Percentiles rank a stretch among this genome's conserved stretches.
Evolutionary conservation across 768 basidiomycete genomes (phyloP).

Genomic region (Phylloporus sp.): DNA sequence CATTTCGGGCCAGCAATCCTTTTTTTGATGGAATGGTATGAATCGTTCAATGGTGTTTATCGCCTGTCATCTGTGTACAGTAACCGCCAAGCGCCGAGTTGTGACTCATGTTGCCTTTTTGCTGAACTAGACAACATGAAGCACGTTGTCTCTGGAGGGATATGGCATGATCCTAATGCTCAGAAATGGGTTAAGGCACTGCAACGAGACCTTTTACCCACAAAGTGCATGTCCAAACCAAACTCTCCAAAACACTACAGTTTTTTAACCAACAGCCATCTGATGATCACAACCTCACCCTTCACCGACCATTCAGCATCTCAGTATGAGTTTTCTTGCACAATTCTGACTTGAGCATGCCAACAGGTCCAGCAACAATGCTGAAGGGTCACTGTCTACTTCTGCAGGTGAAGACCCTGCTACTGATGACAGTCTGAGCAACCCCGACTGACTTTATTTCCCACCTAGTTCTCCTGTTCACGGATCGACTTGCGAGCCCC

Average conservation of each 20-base stretch:
- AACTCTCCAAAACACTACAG: not conserved
- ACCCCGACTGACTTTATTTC: not conserved
- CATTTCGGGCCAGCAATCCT: slow-evolving; percentile 26
- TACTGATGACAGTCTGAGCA: no score
- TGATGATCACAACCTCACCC: not conserved
- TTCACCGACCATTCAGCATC: not conserved
- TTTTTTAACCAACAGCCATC: not conserved
- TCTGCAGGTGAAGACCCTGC: not conserved
- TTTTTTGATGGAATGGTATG: slow-evolving; percentile 25
- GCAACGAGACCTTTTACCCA: no score
- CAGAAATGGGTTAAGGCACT: not conserved
- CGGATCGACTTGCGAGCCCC: not conserved
- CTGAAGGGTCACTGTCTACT: not conserved
- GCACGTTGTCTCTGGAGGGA: not conserved
- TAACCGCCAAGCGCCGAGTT: not conserved
- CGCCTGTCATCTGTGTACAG: not conserved
- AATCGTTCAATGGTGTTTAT: slow-evolving; percentile 15
- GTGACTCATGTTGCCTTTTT: not conserved
- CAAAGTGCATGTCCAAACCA: not conserved
- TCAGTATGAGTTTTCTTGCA: not conserved
- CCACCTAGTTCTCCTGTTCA: not conserved
- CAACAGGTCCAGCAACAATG: not conserved
- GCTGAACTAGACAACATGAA: not conserved
- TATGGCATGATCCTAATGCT: not conserved
- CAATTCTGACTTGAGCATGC: not conserved